phyloP scores from a whole-genome alignment of 805 yeast genomes.

The Torulaspora delbrueckii region DNA sequence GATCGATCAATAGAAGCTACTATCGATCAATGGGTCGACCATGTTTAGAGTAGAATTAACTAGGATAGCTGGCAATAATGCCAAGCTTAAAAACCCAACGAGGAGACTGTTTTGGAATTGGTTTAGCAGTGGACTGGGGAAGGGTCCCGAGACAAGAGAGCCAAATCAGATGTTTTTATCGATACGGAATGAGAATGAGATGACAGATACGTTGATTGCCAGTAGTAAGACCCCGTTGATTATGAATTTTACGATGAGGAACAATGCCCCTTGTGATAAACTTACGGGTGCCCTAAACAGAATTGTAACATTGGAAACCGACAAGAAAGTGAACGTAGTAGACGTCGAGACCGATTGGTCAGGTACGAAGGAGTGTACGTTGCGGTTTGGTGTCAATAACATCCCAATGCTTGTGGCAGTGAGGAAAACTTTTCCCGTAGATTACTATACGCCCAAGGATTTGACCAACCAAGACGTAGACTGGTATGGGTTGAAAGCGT shows the following conservation, averaged over 20 bases:
- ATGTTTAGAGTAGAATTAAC: neutral
- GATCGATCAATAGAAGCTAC: neutral
- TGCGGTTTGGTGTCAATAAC: slow-evolving; percentile 50
- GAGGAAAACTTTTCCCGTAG: slow-evolving; percentile 56
- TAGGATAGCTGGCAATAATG: neutral
- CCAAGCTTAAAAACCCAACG: neutral
- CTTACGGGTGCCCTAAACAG: slow-evolving; percentile 58
- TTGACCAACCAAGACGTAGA: slow-evolving; percentile 36
- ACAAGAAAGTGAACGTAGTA: slow-evolving; percentile 53
- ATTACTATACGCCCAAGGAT: slow-evolving; percentile 35
- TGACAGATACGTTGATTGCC: slow-evolving; percentile 48
- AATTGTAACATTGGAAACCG: slow-evolving; percentile 46
- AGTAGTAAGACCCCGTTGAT: slow-evolving; percentile 55
- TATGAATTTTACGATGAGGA: slow-evolving; percentile 65
- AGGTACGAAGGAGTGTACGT: slow-evolving; percentile 54
- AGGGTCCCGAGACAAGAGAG: neutral
- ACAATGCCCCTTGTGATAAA: slow-evolving; percentile 57
- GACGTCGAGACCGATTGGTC: slow-evolving; percentile 68
- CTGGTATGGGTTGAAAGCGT: slow-evolving; percentile 40
- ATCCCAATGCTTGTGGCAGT: slow-evolving; percentile 68
- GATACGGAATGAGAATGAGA: slow-evolving; percentile 53
- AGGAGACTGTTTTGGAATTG: slow-evolving; percentile 10
- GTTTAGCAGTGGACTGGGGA: slow-evolving; percentile 1
- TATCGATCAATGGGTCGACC: neutral
- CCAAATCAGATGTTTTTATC: slow-evolving; percentile 39